A percentile compares a stretch with the other conserved stretches of the same genome.
Conservation (phyloP, 1,284 basidiomycete species). For the Microbotryum saponariae region DNA sequence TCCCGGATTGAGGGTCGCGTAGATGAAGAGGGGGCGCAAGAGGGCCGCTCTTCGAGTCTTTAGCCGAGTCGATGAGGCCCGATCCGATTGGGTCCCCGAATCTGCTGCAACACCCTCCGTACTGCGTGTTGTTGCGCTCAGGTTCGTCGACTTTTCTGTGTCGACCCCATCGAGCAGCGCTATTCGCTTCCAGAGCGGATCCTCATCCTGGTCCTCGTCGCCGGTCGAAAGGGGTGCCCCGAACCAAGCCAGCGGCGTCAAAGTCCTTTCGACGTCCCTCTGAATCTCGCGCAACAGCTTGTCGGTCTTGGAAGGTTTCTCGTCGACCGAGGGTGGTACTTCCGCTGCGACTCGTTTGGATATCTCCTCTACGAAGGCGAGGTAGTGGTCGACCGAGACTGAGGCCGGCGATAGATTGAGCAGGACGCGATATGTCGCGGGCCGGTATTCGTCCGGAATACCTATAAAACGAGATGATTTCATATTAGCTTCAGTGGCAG, state of each 20-base stretch:
- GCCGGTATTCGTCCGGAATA: conserved; percentile 24
- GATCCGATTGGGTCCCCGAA: background rate
- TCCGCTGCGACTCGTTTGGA: conserved; percentile 5
- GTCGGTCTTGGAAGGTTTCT: conserved; percentile 7
- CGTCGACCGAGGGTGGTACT: background rate
- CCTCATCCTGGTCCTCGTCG: background rate
- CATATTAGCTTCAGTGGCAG: too few relatives aligned
- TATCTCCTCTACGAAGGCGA: conserved; percentile 19
- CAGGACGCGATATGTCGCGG: conserved; percentile 11
- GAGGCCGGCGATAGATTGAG: conserved; percentile 10
- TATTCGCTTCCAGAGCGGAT: conserved; percentile 16
- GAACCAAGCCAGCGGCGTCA: conserved; percentile 25
- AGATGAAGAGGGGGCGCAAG: conserved; percentile 27
- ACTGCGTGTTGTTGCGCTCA: background rate
- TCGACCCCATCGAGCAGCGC: conserved; percentile 7
- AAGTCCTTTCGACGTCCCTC: conserved; percentile 27
- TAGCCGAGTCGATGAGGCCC: background rate
- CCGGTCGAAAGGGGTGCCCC: background rate
- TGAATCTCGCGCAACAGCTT: conserved; percentile 24
- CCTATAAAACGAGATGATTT: conserved; percentile 2
- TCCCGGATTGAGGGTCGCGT: conserved; percentile 29
- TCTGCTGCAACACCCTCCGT: background rate
- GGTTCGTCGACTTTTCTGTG: background rate
- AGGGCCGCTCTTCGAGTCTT: conserved; percentile 17
- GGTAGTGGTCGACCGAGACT: conserved; percentile 8